phyloP scores from a whole-genome alignment of 371 early-diverging fungal genomes.

The Apophysomyces ossiformis region DNA sequence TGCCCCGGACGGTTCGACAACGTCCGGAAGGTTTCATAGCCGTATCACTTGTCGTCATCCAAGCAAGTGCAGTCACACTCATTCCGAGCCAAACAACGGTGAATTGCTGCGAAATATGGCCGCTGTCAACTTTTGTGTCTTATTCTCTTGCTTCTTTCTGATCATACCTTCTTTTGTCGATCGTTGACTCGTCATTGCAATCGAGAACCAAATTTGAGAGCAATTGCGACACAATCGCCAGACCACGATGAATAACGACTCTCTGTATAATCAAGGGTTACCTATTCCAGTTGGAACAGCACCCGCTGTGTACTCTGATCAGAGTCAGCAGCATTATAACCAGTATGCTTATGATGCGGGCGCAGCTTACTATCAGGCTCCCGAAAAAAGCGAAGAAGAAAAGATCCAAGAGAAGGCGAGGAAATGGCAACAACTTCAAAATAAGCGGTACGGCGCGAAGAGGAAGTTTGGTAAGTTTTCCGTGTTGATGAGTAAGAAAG shows the following conservation, averaged over 20 bases:
- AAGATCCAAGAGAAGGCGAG: slow-evolving; percentile 77
- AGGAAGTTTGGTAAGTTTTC: slow-evolving; percentile 82
- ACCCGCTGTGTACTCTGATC: slow-evolving; percentile 39
- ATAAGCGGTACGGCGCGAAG: slow-evolving; percentile 92
- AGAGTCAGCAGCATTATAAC: slow-evolving; percentile 30
- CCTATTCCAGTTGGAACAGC: slow-evolving; percentile 38
- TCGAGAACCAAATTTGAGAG: slow-evolving; percentile 4
- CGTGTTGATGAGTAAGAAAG: slow-evolving; percentile 19
- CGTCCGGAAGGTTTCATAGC: too few relatives aligned
- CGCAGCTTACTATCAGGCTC: slow-evolving; percentile 19
- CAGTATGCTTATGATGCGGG: slow-evolving; percentile 45
- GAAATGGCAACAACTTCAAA: slow-evolving; percentile 92
- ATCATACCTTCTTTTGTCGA: background rate
- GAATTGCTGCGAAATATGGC: background rate
- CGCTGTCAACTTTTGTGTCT: slow-evolving; percentile 3
- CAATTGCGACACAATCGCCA: slow-evolving; percentile 8
- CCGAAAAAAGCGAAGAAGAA: slow-evolving; percentile 51
- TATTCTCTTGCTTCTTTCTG: background rate
- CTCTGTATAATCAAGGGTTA: slow-evolving; percentile 22
- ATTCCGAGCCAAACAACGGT: slow-evolving; percentile 3
- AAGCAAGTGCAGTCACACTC: background rate
- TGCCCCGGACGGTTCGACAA: too few relatives aligned
- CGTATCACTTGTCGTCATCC: too few relatives aligned
- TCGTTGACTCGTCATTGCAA: background rate
- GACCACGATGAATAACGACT: slow-evolving; percentile 7